phyloP scores from a whole-genome alignment of 2,329 filamentous ascomycete species.

The Aquanectria penicillioides region DNA sequence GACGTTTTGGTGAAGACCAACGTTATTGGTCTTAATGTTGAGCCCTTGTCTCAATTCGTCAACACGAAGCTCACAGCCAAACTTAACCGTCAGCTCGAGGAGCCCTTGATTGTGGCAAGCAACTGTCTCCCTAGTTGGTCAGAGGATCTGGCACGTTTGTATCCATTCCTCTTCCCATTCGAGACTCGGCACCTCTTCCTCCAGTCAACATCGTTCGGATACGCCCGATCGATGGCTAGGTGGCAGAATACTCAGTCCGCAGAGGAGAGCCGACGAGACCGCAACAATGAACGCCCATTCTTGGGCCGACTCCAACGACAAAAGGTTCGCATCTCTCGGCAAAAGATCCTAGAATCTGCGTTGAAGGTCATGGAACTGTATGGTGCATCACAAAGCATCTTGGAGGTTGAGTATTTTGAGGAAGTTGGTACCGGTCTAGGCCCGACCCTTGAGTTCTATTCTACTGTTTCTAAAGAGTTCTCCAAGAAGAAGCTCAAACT shows the following conservation, averaged over 20 bases:
- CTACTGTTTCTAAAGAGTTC: slow-evolving; percentile 95
- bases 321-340: slow-evolving; percentile 95
- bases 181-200: slow-evolving; percentile 97
- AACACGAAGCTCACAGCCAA: slow-evolving; percentile 99
- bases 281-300: slow-evolving; percentile 91
- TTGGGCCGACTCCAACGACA: slow-evolving; percentile 91
- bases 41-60: slow-evolving; percentile 93
- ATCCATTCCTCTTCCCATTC: slow-evolving; percentile 97
- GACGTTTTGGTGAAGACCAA: slow-evolving; percentile 81
- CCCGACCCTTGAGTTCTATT: slow-evolving; percentile 97
- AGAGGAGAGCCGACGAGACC: slow-evolving; percentile 83
- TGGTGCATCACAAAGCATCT: slow-evolving; percentile 92
- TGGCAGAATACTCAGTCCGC: slow-evolving; percentile 93
- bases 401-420: slow-evolving; percentile 98
- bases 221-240: slow-evolving; percentile 94
- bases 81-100: slow-evolving; percentile 94
- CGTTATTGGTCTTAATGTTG: slow-evolving; percentile 75
- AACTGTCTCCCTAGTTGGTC: slow-evolving; percentile 96
- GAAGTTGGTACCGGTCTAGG: slow-evolving; percentile 97
- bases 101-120: slow-evolving; percentile 95
- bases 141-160: slow-evolving; percentile 90
- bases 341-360: slow-evolving; percentile 95
- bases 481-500: slow-evolving; percentile 97
- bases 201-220: slow-evolving; percentile 97
- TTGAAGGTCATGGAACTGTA: slow-evolving; percentile 99